Evolutionary conservation across 2,329 filamentous ascomycete species (phyloP).

Genomic region (Hortaea werneckii): DNA sequence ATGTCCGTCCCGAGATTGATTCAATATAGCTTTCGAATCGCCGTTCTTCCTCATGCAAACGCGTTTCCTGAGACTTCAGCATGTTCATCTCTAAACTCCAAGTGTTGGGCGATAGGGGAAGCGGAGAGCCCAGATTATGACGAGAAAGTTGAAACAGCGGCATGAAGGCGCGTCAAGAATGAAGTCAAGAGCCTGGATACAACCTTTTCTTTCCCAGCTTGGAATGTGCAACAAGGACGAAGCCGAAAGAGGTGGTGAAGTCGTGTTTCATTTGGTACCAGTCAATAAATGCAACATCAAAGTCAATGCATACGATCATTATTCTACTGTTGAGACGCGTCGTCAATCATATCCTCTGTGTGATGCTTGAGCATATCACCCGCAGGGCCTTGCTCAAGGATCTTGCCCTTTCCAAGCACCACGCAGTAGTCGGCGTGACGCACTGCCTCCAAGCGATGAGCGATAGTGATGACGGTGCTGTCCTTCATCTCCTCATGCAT

Average conservation of each 20-base stretch:
- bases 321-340: slow-evolving; percentile 1
- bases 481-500: slow-evolving; percentile 46
- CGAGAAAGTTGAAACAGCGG: not conserved
- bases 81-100: too few relatives aligned
- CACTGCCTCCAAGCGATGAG: slow-evolving; percentile 54
- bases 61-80: too few relatives aligned
- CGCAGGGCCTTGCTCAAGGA: slow-evolving; percentile 30
- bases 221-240: not conserved
- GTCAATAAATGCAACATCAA: not conserved
- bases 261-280: not conserved
- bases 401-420: slow-evolving; percentile 42
- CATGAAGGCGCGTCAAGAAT: not conserved
- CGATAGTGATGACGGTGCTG: slow-evolving; percentile 56
- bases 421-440: slow-evolving; percentile 47
- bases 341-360: slow-evolving; percentile 8
- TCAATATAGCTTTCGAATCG: too few relatives aligned
- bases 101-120: too few relatives aligned
- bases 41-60: too few relatives aligned
- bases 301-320: not conserved
- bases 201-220: not conserved
- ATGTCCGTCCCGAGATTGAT: too few relatives aligned
- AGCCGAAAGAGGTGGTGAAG: not conserved
- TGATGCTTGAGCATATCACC: slow-evolving; percentile 19
- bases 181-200: not conserved
- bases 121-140: too few relatives aligned